These are phyloP conservation scores for Trypanosoma congolense DNA, from an alignment of 208 protist genomes.

Conservation along the genomic window DNA sequence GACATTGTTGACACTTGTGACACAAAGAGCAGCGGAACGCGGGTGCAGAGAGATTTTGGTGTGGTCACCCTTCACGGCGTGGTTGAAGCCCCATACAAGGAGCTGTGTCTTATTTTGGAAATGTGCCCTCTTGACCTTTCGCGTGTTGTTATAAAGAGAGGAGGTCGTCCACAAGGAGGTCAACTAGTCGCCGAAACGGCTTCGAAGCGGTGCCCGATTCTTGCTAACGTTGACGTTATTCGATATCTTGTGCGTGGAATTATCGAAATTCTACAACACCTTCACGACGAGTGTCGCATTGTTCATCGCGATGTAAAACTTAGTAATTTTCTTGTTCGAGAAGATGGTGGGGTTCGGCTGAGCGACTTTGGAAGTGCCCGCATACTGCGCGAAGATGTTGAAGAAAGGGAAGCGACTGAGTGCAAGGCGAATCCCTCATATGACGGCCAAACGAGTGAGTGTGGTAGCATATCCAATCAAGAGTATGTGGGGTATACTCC, in stretches of 20 bases:
- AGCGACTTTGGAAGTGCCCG: slow-evolving; percentile 86
- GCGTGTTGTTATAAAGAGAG: slow-evolving; percentile 25
- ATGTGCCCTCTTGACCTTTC: slow-evolving; percentile 59
- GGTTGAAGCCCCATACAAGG: slow-evolving; percentile 72
- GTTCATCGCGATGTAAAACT: slow-evolving; percentile 88
- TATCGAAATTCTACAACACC: slow-evolving; percentile 51
- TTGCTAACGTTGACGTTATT: slow-evolving; percentile 40
- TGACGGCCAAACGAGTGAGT: not conserved
- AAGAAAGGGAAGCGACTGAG: slow-evolving; percentile 3
- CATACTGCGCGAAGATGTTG: slow-evolving; percentile 26
- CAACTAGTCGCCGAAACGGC: not conserved
- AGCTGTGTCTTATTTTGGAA: slow-evolving; percentile 82
- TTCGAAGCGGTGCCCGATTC: slow-evolving; percentile 19
- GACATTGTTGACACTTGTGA: slow-evolving; percentile 39
- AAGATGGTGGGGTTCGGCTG: slow-evolving; percentile 63
- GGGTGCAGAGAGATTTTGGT: slow-evolving; percentile 9
- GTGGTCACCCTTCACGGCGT: slow-evolving; percentile 46
- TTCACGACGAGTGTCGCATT: slow-evolving; percentile 71
- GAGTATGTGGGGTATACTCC: slow-evolving; percentile 44
- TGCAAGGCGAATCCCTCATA: not conserved
- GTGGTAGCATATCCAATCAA: not conserved
- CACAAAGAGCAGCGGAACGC: not conserved
- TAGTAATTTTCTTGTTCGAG: slow-evolving; percentile 77
- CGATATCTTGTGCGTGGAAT: slow-evolving; percentile 74
- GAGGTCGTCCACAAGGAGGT: not conserved